Conservation (phyloP, 1,139 yeast species). For the Scheffersomyces titani region DNA sequence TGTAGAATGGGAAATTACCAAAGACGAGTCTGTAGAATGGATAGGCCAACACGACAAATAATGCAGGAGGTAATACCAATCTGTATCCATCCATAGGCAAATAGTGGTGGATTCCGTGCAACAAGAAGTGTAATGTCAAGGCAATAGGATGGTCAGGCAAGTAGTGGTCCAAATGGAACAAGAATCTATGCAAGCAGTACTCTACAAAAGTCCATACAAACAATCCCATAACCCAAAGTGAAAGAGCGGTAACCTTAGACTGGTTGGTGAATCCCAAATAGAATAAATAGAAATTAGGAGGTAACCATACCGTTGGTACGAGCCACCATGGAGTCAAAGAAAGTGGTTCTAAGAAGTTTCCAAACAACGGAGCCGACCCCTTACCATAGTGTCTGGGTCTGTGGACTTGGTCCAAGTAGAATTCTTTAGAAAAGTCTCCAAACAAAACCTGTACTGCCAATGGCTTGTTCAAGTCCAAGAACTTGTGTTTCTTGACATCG, state of each 20-base stretch:
- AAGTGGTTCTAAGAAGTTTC: slow-evolving; percentile 49
- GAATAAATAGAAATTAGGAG: slow-evolving; percentile 61
- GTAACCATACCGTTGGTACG: slow-evolving; percentile 88
- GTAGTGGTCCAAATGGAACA: slow-evolving; percentile 86
- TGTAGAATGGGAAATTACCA: slow-evolving; percentile 41
- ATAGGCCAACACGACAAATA: slow-evolving; percentile 53
- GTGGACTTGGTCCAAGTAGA: slow-evolving; percentile 93
- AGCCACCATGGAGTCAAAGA: slow-evolving; percentile 61
- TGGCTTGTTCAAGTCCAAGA: slow-evolving; percentile 82
- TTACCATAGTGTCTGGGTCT: slow-evolving; percentile 84
- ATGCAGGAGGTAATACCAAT: slow-evolving; percentile 93
- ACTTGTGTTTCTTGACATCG: slow-evolving; percentile 78
- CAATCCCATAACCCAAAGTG: slow-evolving; percentile 62
- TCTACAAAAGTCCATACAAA: slow-evolving; percentile 92
- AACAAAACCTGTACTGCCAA: slow-evolving; percentile 75
- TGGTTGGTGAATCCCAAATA: slow-evolving; percentile 43
- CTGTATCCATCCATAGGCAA: slow-evolving; percentile 95
- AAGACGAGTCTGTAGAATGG: slow-evolving; percentile 47
- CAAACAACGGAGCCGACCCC: slow-evolving; percentile 82
- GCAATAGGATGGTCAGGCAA: slow-evolving; percentile 80
- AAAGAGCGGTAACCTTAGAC: slow-evolving; percentile 34
- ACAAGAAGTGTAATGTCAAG: slow-evolving; percentile 79
- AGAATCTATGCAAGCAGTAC: slow-evolving; percentile 82
- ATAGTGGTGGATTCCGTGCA: slow-evolving; percentile 97
- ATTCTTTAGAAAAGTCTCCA: slow-evolving; percentile 77